A percentile compares a stretch with the other conserved stretches of the same genome.
phyloP scores from a whole-genome alignment of 2,329 filamentous ascomycete genomes.

The Penicillium frequentans region DNA sequence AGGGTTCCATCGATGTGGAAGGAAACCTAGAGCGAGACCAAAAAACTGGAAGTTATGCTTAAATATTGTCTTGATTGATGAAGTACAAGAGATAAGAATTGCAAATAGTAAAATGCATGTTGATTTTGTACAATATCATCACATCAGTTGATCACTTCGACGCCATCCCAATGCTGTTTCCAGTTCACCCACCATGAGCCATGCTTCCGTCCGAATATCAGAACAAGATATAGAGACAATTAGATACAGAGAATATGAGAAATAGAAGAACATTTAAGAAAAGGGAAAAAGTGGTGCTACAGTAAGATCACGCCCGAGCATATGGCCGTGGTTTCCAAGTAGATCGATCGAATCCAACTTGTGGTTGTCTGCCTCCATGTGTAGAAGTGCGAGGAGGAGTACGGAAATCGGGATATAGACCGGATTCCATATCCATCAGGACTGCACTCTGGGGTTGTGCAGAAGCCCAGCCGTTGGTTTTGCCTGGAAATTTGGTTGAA shows the following conservation, averaged over 20 bases:
- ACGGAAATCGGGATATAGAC: constrained; percentile 34
- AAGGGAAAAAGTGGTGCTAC: constrained; percentile 3
- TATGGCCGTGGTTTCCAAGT: constrained; percentile 34
- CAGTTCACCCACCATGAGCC: constrained; percentile 16
- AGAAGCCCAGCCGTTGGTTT: constrained; percentile 28
- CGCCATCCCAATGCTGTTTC: constrained; percentile 35
- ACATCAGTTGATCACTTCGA: constrained; percentile 14
- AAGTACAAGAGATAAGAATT: background rate
- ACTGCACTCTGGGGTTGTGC: constrained; percentile 46
- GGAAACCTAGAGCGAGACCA: background rate
- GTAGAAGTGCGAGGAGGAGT: constrained; percentile 14
- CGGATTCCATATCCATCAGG: constrained; percentile 45
- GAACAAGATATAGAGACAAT: constrained; percentile 17
- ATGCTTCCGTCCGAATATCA: constrained; percentile 13
- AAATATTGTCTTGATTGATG: background rate
- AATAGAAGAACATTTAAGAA: constrained; percentile 8
- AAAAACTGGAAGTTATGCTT: background rate
- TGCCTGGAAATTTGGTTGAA: constrained; percentile 28
- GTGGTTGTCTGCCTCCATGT: constrained; percentile 32
- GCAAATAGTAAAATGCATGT: background rate
- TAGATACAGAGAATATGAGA: constrained; percentile 22
- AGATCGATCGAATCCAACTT: constrained; percentile 32
- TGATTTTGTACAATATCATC: constrained; percentile 29
- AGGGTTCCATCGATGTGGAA: background rate
- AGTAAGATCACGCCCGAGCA: constrained; percentile 25